Percentiles rank a stretch among this genome's conserved stretches.
Evolutionary conservation across 306 rosid genomes (phyloP).

Genomic region (Sicyos baderoa): DNA sequence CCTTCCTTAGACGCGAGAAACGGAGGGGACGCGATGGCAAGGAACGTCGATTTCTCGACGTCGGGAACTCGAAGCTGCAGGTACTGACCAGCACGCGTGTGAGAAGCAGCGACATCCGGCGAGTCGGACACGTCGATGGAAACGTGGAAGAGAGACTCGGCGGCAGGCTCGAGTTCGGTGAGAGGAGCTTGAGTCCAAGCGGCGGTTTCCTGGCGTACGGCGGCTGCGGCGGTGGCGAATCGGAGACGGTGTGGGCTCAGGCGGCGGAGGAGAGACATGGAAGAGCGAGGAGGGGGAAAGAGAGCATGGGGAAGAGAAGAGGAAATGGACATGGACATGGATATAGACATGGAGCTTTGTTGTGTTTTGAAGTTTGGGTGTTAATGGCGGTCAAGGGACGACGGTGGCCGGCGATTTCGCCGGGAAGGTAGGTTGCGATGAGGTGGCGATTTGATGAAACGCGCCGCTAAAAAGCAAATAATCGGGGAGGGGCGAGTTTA

Average conservation of each 20-base stretch:
- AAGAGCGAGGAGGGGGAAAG: slow-evolving; percentile 35
- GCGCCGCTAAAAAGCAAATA: slow-evolving; percentile 20
- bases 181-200: slow-evolving; percentile 76
- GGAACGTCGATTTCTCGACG: slow-evolving; percentile 53
- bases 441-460: slow-evolving; percentile 21
- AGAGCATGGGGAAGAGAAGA: slow-evolving; percentile 51
- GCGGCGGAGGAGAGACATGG: slow-evolving; percentile 84
- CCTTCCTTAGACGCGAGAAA: slow-evolving; percentile 40
- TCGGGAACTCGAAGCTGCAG: slow-evolving; percentile 67
- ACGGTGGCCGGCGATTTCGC: not conserved
- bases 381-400: not conserved
- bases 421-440: slow-evolving; percentile 20
- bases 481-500: not conserved
- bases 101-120: slow-evolving; percentile 58
- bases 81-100: slow-evolving; percentile 80
- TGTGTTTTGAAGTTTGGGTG: slow-evolving; percentile 2
- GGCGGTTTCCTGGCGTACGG: slow-evolving; percentile 70
- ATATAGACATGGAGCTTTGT: not conserved
- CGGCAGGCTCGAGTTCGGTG: slow-evolving; percentile 53
- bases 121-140: slow-evolving; percentile 74
- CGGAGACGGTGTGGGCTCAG: slow-evolving; percentile 30
- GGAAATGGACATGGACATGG: slow-evolving; percentile 39
- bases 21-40: slow-evolving; percentile 93
- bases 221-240: slow-evolving; percentile 34
- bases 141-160: slow-evolving; percentile 78